Conservation (phyloP, 1,139 yeast species). For the Geotrichum siamense region DNA sequence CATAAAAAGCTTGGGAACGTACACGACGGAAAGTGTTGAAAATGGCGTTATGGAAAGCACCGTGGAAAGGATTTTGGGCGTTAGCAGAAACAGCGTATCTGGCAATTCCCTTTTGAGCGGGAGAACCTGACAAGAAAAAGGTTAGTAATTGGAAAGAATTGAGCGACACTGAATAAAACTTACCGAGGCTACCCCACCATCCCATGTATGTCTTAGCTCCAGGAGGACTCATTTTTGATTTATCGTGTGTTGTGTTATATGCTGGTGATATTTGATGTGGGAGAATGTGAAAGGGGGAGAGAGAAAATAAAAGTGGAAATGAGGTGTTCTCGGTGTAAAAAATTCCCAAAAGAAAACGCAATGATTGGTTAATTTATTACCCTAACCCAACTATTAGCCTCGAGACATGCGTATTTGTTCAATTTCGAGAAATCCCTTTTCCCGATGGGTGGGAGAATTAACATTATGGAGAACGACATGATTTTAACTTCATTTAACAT, state of each 20-base stretch:
- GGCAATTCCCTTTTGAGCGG: constrained; percentile 24
- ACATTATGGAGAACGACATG: too few species aligned
- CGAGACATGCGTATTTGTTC: too few species aligned
- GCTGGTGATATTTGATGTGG: background rate
- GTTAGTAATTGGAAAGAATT: too few species aligned
- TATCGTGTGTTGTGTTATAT: too few species aligned
- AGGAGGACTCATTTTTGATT: constrained; percentile 56
- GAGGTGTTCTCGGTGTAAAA: background rate
- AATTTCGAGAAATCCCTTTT: too few species aligned
- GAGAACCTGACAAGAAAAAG: too few species aligned
- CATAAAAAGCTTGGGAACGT: constrained; percentile 73
- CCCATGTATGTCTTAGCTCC: constrained; percentile 82
- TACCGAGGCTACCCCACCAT: constrained; percentile 84
- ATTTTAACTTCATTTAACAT: too few species aligned
- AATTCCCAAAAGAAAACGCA: background rate
- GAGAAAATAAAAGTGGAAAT: background rate
- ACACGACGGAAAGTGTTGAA: constrained; percentile 95
- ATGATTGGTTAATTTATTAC: constrained; percentile 3
- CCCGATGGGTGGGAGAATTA: too few species aligned
- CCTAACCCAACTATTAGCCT: too few species aligned
- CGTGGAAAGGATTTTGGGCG: constrained; percentile 89
- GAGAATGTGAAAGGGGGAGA: background rate
- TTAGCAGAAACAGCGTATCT: constrained; percentile 83
- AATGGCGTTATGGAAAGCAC: constrained; percentile 74
- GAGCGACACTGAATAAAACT: too few species aligned